These are phyloP conservation scores for Beta corolliflora DNA, from an alignment of 179 eudicot genomes.

Conservation along the genomic window DNA sequence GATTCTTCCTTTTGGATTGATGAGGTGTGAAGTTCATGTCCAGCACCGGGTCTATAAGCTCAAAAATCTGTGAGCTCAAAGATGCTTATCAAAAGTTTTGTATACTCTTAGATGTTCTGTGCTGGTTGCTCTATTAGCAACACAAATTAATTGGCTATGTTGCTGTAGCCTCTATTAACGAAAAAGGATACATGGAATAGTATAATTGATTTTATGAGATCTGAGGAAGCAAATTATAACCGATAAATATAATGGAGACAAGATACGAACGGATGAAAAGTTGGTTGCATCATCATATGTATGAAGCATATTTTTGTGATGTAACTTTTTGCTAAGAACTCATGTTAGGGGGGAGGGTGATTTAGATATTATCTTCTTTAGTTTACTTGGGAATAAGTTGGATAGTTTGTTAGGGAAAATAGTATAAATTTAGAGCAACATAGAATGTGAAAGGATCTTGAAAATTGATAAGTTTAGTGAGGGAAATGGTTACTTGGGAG, in stretches of 20 bases:
- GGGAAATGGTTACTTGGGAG: too few species aligned
- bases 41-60: background rate
- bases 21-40: background rate
- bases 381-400: too few species aligned
- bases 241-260: background rate
- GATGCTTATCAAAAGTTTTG: background rate
- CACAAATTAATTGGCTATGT: background rate
- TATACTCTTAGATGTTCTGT: background rate
- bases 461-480: too few species aligned
- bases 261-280: background rate
- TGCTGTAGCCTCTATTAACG: background rate
- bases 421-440: too few species aligned
- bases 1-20: background rate
- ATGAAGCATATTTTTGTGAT: constrained; percentile 2
- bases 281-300: background rate
- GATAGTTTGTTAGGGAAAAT: too few species aligned
- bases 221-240: background rate
- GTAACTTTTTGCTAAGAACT: background rate
- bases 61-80: background rate
- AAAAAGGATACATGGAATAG: background rate
- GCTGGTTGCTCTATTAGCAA: background rate
- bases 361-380: too few species aligned
- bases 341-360: too few species aligned
- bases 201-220: background rate
- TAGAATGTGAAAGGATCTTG: too few species aligned